These are phyloP conservation scores for Mucor plumbeus DNA, from an alignment of 371 early-diverging fungal genomes.

Conservation along the genomic window DNA sequence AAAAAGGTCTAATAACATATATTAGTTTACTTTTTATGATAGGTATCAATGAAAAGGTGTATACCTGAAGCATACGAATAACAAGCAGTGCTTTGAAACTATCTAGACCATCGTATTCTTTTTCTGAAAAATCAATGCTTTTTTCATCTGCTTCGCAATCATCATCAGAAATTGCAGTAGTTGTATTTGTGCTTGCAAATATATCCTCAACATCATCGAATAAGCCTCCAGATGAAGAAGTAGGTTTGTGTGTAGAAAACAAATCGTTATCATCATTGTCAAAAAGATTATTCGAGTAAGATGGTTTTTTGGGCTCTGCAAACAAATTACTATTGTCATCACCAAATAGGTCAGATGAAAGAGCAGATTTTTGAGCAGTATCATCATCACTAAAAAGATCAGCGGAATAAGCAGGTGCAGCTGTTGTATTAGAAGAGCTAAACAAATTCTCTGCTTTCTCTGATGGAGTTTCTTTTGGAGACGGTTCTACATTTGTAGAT, in stretches of 20 bases:
- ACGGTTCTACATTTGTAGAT: neutral
- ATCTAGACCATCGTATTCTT: slow-evolving; percentile 30
- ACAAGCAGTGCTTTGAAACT: slow-evolving; percentile 48
- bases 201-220: slow-evolving; percentile 21
- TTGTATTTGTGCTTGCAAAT: slow-evolving; percentile 6
- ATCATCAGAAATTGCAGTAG: neutral
- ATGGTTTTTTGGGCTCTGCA: slow-evolving; percentile 12
- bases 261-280: slow-evolving; percentile 24
- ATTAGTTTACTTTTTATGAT: neutral
- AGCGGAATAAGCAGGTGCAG: slow-evolving; percentile 23
- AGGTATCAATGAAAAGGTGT: neutral
- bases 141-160: neutral
- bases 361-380: slow-evolving; percentile 17
- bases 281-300: slow-evolving; percentile 34
- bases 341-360: slow-evolving; percentile 37
- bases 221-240: slow-evolving; percentile 5
- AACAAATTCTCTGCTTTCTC: slow-evolving; percentile 19
- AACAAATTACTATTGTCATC: slow-evolving; percentile 29
- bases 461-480: neutral
- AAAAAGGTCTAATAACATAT: slow-evolving; percentile 37
- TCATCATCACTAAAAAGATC: slow-evolving; percentile 36
- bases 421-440: neutral
- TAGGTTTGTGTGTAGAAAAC: neutral
- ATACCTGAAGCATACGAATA: slow-evolving; percentile 52
- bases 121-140: neutral